Base-by-base conservation (phyloP, 306 rosid genomes). In the Quercus alba region DNA sequence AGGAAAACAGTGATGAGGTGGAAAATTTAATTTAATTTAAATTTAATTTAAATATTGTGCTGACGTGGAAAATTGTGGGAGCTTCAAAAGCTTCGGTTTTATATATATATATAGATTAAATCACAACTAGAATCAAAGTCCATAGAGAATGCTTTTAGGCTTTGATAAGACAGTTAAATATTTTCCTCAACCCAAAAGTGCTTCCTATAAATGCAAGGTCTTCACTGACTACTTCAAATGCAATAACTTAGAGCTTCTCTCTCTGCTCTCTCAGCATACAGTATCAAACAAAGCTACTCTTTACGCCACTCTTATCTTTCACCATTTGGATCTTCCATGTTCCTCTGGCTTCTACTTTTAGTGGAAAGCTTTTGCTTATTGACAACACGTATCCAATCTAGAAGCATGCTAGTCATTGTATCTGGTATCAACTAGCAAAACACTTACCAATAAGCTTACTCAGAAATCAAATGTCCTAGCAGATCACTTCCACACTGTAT, bases 141-240 rank as follows among this genome's bases (percentile, higher is more conserved):
- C 44, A 38, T 38, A 38, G 44, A 6, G 44, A 38, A 38, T 38
- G 44, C 44, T 75, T n/a, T 51, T 28, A 15, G 15, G 61, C 55
- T 70, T 35, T 75, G 35, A 63, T 38, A 15, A 35, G 9, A 25
- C 10, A 31, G 13, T 41, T 1, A 62, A 25, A n/a, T 4, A 28
- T 66, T n/a, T 59, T 14, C 9, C 20, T 44, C 70, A 70, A 70
- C 63, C 25, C 70, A 58, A 4, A 31, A 7, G 2, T 10, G 25
- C 21, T 12, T 75, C 73, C 76, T 88, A 69, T 85, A 88, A 81
- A 87, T 81, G 61, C 5, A 25, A 33, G 1, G 11, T 9, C 72
- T 54, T 52, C 78, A 15, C 7, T 33, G 31, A 52, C 49, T 61
- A 72, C 83, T 49, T 59, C 59, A 75, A 77, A 46, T 77, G 62